Base-by-base conservation (phyloP, 345 rosid genomes). In the Euphorbia lathyris region DNA sequence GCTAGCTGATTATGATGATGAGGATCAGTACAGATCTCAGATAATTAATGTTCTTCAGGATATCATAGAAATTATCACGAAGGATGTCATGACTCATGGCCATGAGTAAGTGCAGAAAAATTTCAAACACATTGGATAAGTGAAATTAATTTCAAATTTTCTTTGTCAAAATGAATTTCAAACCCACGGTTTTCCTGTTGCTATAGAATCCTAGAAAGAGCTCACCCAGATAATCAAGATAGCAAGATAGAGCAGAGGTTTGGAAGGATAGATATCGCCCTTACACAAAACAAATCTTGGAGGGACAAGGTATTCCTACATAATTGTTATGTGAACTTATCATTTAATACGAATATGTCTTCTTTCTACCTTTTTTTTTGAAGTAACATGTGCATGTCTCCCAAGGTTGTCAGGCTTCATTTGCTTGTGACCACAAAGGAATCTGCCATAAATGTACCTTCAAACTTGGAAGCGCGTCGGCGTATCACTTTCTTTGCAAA, bases 401-500 rank as follows among this genome's bases (percentile, higher is more conserved):
- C 17, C 66, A 59, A 95, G 99, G 86, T 90, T 75, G 85, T 77
- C 56, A 79, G 98, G 85, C 90, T 95, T 55, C 67, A 73, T 76
- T 80, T 95, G 72, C 99, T 95, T 74, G 74, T 92, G 78, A 90
- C 98, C 29, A 86, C 89, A 58, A 92, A 90, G 90, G 99, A 95
- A 82, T 92, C 99, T 59, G 98, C 99, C 19, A 92, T 90, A 64
- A 92, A 95, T 53, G 89, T 92, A 68, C 99, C 99, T 52, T 86
- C 85, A 58, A 95, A 86, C 80, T 85, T 95, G 87, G 99, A 95
- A 40, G 99, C 97, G 78, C 96, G 99, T 36, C 97, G 98, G 58
- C 90, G 99, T 50, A 89, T 95, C 79, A 95, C 98, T 68, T 95
- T 95, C 84, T 95, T 95, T 83, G 94, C 99, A 59, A 95, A 95